phyloP scores from a whole-genome alignment of 257 asterid genomes.

The Solanum chilense region DNA sequence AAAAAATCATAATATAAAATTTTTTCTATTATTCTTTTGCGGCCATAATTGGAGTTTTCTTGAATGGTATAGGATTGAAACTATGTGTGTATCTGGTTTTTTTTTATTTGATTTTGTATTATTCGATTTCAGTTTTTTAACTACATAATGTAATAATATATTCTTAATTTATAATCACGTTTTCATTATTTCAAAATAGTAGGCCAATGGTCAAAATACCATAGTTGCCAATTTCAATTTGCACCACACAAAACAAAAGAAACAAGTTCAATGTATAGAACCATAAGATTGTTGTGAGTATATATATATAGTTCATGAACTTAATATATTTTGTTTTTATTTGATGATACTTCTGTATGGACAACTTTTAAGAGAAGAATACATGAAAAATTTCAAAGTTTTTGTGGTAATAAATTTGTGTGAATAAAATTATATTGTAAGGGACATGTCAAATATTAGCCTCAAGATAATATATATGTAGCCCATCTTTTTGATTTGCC shows the following conservation, averaged over 20 bases:
- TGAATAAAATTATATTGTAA: neutral
- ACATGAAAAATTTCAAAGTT: neutral
- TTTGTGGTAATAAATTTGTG: neutral
- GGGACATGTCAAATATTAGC: neutral
- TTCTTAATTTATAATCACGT: neutral
- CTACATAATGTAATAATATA: neutral
- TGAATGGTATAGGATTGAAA: neutral
- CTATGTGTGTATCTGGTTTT: neutral
- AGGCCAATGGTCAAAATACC: neutral
- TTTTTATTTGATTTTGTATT: neutral
- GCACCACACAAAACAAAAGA: neutral
- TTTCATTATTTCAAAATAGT: neutral
- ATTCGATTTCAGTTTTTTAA: fast-evolving
- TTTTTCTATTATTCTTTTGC: neutral
- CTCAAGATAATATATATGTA: neutral
- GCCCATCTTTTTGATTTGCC: neutral
- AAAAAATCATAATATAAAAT: neutral
- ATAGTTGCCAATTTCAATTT: neutral
- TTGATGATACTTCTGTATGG: neutral
- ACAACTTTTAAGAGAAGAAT: neutral
- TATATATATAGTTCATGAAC: neutral
- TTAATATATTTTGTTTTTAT: neutral
- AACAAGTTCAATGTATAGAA: neutral
- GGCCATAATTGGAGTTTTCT: neutral
- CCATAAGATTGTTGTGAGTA: neutral